Evolutionary conservation across 768 basidiomycete genomes (phyloP).

Genomic region (Auriscalpium vulgare): DNA sequence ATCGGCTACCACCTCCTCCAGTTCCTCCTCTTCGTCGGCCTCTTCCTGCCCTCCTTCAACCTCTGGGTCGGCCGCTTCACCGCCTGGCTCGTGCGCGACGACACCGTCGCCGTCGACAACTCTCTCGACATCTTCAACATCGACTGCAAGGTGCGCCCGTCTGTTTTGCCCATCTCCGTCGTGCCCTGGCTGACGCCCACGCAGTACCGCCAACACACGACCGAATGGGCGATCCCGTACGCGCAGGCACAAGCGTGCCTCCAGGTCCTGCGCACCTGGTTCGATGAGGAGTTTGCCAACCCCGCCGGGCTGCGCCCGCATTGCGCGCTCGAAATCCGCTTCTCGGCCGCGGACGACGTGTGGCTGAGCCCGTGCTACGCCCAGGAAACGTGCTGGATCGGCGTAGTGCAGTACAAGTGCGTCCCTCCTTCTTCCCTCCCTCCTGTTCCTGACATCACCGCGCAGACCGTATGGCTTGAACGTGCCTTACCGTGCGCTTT

Average conservation of each 20-base stretch:
- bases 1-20: conserved; percentile 80
- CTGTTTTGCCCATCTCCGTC: not conserved
- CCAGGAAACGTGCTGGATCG: conserved; percentile 83
- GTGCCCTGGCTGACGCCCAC: conserved; percentile 2
- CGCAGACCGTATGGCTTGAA: conserved; percentile 77
- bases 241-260: conserved; percentile 59
- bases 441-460: not conserved
- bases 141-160: conserved; percentile 70
- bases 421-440: conserved; percentile 21
- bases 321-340: conserved; percentile 89
- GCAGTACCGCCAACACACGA: conserved; percentile 88
- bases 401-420: conserved; percentile 95
- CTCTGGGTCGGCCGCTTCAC: conserved; percentile 53
- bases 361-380: conserved; percentile 89
- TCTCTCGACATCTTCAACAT: conserved; percentile 85
- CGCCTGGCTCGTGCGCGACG: conserved; percentile 56
- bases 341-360: conserved; percentile 82
- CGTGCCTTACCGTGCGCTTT: conserved; percentile 74
- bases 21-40: conserved; percentile 70
- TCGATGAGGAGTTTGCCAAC: conserved; percentile 56
- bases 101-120: conserved; percentile 61
- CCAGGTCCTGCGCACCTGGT: conserved; percentile 61
- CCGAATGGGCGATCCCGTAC: conserved; percentile 90
- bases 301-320: conserved; percentile 77
- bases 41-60: conserved; percentile 57